phyloP scores from a whole-genome alignment of 108 stramenopile species.

The Skeletonema costatum region DNA sequence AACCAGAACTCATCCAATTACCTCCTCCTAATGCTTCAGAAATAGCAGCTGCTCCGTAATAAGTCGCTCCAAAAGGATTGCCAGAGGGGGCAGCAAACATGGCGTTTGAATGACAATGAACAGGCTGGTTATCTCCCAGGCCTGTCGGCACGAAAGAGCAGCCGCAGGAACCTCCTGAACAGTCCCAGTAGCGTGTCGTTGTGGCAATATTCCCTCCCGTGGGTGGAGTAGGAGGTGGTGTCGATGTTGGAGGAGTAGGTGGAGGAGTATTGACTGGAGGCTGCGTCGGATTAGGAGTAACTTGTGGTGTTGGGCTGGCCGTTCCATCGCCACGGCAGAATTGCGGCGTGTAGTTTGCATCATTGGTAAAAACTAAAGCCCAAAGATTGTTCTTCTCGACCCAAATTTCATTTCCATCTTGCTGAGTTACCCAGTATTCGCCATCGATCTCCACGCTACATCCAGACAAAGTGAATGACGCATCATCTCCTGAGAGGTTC shows the following conservation, averaged over 20 bases:
- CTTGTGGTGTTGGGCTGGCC: not conserved
- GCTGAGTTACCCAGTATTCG: slow-evolving; percentile 28
- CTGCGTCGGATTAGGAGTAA: not conserved
- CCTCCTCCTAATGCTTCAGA: slow-evolving; percentile 42
- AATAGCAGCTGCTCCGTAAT: slow-evolving; percentile 53
- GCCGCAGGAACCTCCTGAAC: slow-evolving; percentile 40
- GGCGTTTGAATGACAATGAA: slow-evolving; percentile 45
- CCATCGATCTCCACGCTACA: slow-evolving; percentile 35
- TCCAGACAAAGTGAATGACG: slow-evolving; percentile 17
- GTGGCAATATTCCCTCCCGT: slow-evolving; percentile 26
- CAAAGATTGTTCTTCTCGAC: slow-evolving; percentile 25
- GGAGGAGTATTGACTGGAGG: not conserved
- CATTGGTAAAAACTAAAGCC: slow-evolving; percentile 32
- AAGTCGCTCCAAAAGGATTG: slow-evolving; percentile 45
- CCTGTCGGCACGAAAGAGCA: slow-evolving; percentile 31
- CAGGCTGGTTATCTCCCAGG: not conserved
- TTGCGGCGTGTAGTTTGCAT: slow-evolving; percentile 15
- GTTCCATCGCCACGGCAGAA: slow-evolving; percentile 14
- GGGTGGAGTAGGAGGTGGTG: slow-evolving; percentile 14
- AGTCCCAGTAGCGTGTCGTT: slow-evolving; percentile 49
- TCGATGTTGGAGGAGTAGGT: not conserved
- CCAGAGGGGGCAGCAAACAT: slow-evolving; percentile 50
- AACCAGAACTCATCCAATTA: slow-evolving; percentile 42
- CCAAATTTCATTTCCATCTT: slow-evolving; percentile 34
- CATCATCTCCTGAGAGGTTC: not conserved